Base-by-base conservation (phyloP, 495 filamentous ascomycete species). In the Podospora conica region DNA sequence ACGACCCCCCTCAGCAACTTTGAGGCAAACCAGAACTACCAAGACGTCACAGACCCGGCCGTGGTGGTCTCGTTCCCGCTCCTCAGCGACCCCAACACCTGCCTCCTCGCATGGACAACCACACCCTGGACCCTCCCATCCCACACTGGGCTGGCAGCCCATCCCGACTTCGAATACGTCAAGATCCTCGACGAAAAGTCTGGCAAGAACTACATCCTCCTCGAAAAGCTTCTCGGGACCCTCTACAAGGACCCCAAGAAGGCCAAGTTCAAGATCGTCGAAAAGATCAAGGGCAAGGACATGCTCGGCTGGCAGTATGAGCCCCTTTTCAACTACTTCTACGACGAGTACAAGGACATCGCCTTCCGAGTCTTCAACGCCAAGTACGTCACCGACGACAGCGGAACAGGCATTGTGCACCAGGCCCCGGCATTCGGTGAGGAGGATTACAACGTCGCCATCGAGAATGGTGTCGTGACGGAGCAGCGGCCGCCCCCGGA, bases 221-320 rank as follows among this genome's bases (percentile, higher is more conserved):
- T 97, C 11, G 93, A 98, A 74, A 88, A 90, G 61, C 83, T 96
- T 20, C 84, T 98, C 33, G 83, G 83, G 53, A 96, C 90, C 8
- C 79, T 98, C 9, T 98, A 98, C 78, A 98, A 98, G 77, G 92
- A 97, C 70, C 88, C 90, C 15, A 98, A 98, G 82, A 98, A 97
- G 82, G 94, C 94, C 55, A 96, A 97, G 72, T 97, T 88, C 79
- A 95, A 93, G 81, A 84, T 96, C 31, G 70, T 97, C 11, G 84
- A 91, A 53, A 91, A 88, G 68, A 77, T 96, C 65, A 93, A 88
- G 78, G 96, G 95, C 56, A 90, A 86, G 64, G 87, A 92, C 10
- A 95, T 98, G 90, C 78, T 90, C 31, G 95, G 92, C 54, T 97
- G 92, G 91, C 90, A 87, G 71, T 98, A 98, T 74, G 81, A 91